phyloP scores from a whole-genome alignment of 176 grass and related monocot genomes.

The Musa itinerans region DNA sequence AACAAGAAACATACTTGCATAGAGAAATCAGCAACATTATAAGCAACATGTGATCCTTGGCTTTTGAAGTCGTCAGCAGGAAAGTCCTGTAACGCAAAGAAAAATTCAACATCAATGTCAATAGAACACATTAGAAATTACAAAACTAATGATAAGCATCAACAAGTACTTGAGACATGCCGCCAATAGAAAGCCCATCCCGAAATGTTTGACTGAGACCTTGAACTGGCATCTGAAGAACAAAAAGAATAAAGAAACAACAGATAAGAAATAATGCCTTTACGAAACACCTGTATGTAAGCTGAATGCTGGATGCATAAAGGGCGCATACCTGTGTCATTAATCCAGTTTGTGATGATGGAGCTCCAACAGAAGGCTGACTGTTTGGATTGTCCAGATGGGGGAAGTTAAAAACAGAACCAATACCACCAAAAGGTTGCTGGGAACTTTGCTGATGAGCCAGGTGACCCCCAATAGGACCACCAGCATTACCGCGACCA shows the following conservation, averaged over 20 bases:
- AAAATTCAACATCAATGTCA: conserved; percentile 4
- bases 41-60: conserved; percentile 91
- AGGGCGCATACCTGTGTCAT: conserved; percentile 84
- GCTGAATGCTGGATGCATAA: not conserved
- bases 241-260: conserved; percentile 15
- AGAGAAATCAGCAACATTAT: conserved; percentile 95
- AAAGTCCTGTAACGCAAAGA: conserved; percentile 60
- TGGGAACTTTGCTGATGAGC: conserved; percentile 85
- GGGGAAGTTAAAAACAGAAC: conserved; percentile 54
- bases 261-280: not conserved
- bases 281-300: not conserved
- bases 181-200: conserved; percentile 92
- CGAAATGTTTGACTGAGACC: conserved; percentile 96
- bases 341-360: conserved; percentile 77
- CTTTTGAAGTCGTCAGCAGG: conserved; percentile 97
- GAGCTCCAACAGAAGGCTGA: conserved; percentile 73
- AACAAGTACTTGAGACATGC: conserved; percentile 87
- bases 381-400: conserved; percentile 66
- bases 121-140: not conserved
- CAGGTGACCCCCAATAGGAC: conserved; percentile 87
- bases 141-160: conserved; percentile 4
- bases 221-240: conserved; percentile 68
- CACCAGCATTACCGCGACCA: conserved; percentile 68
- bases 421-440: conserved; percentile 57
- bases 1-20: conserved; percentile 47